phyloP scores from a whole-genome alignment of 2,329 filamentous ascomycete species.

The Calonectria pseudoreteaudii region DNA sequence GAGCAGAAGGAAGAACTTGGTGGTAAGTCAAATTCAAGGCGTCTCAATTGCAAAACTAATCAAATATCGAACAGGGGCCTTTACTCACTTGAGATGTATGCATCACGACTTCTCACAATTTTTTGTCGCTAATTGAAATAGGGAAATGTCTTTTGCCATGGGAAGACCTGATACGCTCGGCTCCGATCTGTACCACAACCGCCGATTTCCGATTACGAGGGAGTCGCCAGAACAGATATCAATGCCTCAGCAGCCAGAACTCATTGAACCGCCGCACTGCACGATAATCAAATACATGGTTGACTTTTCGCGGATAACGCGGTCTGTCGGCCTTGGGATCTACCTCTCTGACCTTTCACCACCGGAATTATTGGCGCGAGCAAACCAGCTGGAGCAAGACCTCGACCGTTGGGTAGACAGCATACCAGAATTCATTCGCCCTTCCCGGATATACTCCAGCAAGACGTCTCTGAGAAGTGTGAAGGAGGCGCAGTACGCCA shows the following conservation, averaged over 20 bases:
- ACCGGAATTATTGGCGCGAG: conserved; percentile 9
- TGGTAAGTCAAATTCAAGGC: conserved; percentile 48
- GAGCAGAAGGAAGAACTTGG: conserved; percentile 58
- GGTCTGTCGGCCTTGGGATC: conserved; percentile 17
- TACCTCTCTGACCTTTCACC: conserved; percentile 16
- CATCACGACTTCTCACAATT: neutral
- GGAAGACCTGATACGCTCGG: conserved; percentile 61
- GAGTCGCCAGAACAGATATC: conserved; percentile 1
- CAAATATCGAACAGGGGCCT: conserved; percentile 48
- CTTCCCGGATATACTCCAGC: conserved; percentile 1
- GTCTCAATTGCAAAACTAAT: neutral
- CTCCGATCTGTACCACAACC: conserved; percentile 61
- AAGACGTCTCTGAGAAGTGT: conserved; percentile 12
- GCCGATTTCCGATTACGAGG: conserved; percentile 43
- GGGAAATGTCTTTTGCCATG: conserved; percentile 61
- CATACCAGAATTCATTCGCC: conserved; percentile 11
- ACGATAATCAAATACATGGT: conserved; percentile 28
- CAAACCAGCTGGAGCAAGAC: conserved; percentile 20
- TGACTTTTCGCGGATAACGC: conserved; percentile 19
- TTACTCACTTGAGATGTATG: conserved; percentile 57
- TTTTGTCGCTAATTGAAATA: conserved; percentile 33
- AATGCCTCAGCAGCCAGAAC: neutral
- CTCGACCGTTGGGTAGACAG: conserved; percentile 22
- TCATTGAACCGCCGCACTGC: conserved; percentile 13
- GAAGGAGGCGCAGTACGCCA: conserved; percentile 21